A percentile compares a stretch with the other conserved stretches of the same genome.
Conservation (phyloP, 441 rosid species). For the Arabidopsis hybrid region DNA sequence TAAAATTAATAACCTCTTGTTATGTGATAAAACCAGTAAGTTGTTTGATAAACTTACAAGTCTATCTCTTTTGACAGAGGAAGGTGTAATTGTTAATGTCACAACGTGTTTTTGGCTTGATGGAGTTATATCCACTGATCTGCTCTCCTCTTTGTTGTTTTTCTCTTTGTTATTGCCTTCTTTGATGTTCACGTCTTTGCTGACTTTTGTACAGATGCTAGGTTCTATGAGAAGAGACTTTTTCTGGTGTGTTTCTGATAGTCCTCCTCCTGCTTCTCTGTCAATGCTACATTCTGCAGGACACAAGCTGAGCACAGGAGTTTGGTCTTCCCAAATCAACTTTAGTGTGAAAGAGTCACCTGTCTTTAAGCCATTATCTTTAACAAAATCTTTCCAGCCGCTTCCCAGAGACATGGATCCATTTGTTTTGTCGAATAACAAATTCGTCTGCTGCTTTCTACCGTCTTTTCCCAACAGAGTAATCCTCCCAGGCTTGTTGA, state of each 20-base stretch:
- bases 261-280: not conserved
- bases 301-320: not conserved
- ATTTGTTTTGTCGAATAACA: not conserved
- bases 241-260: not conserved
- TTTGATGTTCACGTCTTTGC: not conserved
- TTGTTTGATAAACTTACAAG: constrained; percentile 20
- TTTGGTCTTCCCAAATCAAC: constrained; percentile 4
- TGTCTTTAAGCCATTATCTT: constrained; percentile 14
- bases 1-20: not conserved
- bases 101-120: not conserved
- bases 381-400: constrained; percentile 26
- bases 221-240: not conserved
- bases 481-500: constrained; percentile 13
- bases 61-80: not conserved
- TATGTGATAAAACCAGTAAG: not conserved
- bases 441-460: not conserved
- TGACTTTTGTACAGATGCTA: not conserved
- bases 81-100: not conserved
- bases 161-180: not conserved
- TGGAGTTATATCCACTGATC: not conserved
- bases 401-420: not conserved
- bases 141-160: not conserved
- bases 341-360: constrained; percentile 3
- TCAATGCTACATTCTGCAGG: not conserved
- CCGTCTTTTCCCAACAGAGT: constrained; percentile 6